Conservation (phyloP, 495 filamentous ascomycete species). For the Lasiosphaeriaceae sp. region DNA sequence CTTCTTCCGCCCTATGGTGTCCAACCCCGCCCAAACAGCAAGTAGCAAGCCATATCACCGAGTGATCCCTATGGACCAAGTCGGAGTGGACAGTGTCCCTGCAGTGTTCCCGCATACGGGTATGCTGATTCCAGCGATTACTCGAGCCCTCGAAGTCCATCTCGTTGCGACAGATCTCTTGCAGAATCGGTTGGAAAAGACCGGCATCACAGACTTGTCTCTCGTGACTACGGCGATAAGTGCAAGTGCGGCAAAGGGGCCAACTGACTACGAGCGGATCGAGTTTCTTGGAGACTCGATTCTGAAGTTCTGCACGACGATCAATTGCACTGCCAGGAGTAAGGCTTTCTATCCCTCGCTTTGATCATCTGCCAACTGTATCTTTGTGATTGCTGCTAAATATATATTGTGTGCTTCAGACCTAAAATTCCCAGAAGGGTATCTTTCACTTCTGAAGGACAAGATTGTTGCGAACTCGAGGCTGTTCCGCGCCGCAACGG, state of each 20-base stretch:
- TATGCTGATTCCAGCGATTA: slow-evolving; percentile 69
- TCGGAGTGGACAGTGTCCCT: slow-evolving; percentile 54
- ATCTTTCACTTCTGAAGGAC: slow-evolving; percentile 65
- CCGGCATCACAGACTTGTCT: slow-evolving; percentile 50
- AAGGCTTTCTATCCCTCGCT: slow-evolving; percentile 10
- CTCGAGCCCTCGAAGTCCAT: slow-evolving; percentile 61
- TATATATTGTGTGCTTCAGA: slow-evolving; percentile 29
- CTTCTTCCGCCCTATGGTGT: slow-evolving; percentile 48
- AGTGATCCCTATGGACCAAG: slow-evolving; percentile 30
- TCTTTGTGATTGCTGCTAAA: background rate
- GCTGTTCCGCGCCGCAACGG: slow-evolving; percentile 60
- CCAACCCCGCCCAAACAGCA: background rate
- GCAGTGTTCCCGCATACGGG: slow-evolving; percentile 59
- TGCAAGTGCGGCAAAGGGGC: slow-evolving; percentile 56
- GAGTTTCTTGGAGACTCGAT: slow-evolving; percentile 88
- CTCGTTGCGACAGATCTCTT: slow-evolving; percentile 63
- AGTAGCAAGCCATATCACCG: slow-evolving; percentile 29
- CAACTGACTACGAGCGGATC: slow-evolving; percentile 74
- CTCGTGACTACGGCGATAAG: slow-evolving; percentile 72
- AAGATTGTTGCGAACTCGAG: slow-evolving; percentile 68
- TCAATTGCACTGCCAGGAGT: slow-evolving; percentile 61
- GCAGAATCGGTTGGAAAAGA: slow-evolving; percentile 52
- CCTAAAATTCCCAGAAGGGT: slow-evolving; percentile 72
- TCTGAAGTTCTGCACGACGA: slow-evolving; percentile 71
- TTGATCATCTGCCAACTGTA: no score